Base-by-base conservation (phyloP, 2,329 filamentous ascomycete species). In the Coniochaeta pulveracea region DNA sequence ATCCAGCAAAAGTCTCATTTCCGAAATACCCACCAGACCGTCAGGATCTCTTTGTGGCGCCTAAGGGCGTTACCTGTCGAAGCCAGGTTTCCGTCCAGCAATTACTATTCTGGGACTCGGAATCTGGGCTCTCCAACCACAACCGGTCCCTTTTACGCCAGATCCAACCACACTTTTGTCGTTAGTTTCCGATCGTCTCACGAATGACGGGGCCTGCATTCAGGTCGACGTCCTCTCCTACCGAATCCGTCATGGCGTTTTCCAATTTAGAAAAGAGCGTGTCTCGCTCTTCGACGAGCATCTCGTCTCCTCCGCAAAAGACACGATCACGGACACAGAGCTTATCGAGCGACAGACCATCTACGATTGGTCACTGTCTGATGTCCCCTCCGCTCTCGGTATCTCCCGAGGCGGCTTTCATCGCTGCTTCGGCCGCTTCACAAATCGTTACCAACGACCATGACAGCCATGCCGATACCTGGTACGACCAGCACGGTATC, bases 371-470 rank as follows among this genome's bases (percentile, higher is more conserved):
- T 47, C 62, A 65, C 48, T 69, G 69, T 47, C 58, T 81, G 32
- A 66, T 74, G 54, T 72, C 76, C 29, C 81, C 83, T 34, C 81
- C 85, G 12, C 54, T 72, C 21, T 63, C 64, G 32, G 70, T 89
- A 37, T 77, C 77, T 28, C 91, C 89, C 8, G 66, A 80, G 43
- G 80, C 91, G 19, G 83, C 78, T 12, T 98, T 93, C 58, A 88
- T 98, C 48, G 88, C 89, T 29, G 68, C 76, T 19, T 80, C 85
- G 28, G 85, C 89, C 37, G 91, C 89, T 33, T 86, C 85, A 12
- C 85, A 95, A 53, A 89, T 93, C 41, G 79, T 96, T 45, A 89
- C 85, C 37, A 85, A 86, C 50, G 80, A 93, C 50, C 80, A 91
- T 57, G 83, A 89, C 49, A 76, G 72, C 43, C 77, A 81, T 49